Percentiles rank a stretch among this genome's conserved stretches.
Evolutionary conservation across 2,329 filamentous ascomycete genomes (phyloP).

Genomic region (Neofusicoccum laricinum): DNA sequence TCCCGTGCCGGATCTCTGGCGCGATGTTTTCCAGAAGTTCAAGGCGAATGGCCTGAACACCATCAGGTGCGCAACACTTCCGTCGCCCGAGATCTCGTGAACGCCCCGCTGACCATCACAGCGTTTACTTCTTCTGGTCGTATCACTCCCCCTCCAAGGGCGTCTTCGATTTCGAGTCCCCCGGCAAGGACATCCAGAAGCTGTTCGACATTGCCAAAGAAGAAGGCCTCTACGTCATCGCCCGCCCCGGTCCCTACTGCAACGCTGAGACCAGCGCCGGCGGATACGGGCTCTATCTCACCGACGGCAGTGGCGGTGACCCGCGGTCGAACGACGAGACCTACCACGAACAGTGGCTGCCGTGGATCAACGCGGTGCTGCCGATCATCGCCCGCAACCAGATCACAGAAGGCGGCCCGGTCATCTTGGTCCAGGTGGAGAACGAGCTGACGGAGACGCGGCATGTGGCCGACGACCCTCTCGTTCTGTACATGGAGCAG

Average conservation of each 20-base stretch:
- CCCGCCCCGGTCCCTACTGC: conserved; percentile 59
- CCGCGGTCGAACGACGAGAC: conserved; percentile 53
- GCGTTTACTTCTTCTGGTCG: conserved; percentile 48
- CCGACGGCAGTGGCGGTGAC: conserved; percentile 56
- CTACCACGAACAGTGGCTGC: conserved; percentile 54
- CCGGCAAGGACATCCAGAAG: conserved; percentile 52
- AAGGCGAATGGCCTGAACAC: conserved; percentile 51
- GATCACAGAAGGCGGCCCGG: conserved; percentile 54
- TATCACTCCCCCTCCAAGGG: conserved; percentile 47
- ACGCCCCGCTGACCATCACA: not conserved
- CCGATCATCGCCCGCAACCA: conserved; percentile 52
- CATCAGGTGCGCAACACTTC: conserved; percentile 31
- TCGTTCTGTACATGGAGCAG: conserved; percentile 56
- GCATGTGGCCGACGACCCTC: conserved; percentile 44
- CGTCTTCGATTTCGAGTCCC: conserved; percentile 51
- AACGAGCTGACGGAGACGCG: conserved; percentile 49
- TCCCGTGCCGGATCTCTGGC: conserved; percentile 51
- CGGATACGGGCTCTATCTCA: conserved; percentile 61
- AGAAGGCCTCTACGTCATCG: conserved; percentile 55
- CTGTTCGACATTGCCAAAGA: conserved; percentile 54
- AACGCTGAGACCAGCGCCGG: conserved; percentile 64
- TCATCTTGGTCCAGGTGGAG: conserved; percentile 57
- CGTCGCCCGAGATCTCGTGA: not conserved
- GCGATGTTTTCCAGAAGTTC: conserved; percentile 52
- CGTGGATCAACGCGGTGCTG: conserved; percentile 52